Evolutionary conservation across 1,139 yeast species (phyloP), one percentile per base, ranked within the genome.

Genomic region (Scheffersomyces illinoinensis): DNA sequence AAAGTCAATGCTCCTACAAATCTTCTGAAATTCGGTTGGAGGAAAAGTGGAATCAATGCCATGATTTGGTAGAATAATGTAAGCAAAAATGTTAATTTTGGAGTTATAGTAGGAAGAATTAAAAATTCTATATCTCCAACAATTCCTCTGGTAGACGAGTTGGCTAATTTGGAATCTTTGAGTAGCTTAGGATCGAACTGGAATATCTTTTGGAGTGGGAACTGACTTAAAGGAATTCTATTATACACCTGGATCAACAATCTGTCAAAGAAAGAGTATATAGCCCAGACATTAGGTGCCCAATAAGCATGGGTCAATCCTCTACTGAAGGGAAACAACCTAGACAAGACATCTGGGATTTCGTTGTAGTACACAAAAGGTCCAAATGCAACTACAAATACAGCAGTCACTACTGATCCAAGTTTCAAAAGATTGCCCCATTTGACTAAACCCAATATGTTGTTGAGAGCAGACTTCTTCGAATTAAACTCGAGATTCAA

Each of bases 271-370:
- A 91, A 90, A 0, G 98, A 91, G 73, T 95, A 95, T 14, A 95
- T 67, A 0, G 99, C 97, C 99, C 99, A 95, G 57, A 93, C 79
- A 67, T 95, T 95, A 4, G 99, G 99, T 0, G 99, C 99, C 99
- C 99, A 95, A 75, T 96, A 96, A 0, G 98, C 98, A 73, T 96
- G 99, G 5, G 98, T 95, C 50, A 96, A 81, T 0, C 99, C 99
- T 69, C 99, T 83, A 56, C 97, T 90, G 70, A 95, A 95, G 5
- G 99, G 99, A 74, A 95, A 95, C 50, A 96, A 75, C 55, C 99
- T 79, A 5, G 78, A 71, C 14, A 91, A 56, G 19, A 95, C 75
- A 62, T 91, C 86, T 0, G 91, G 90, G 56, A 90, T 69, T 52
- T 88, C 90, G 6, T 82, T 79, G 66, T 85, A 79, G 69, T 87